Conservation (phyloP, 352 stramenopile genomes). For the Pythium brachiatum region DNA sequence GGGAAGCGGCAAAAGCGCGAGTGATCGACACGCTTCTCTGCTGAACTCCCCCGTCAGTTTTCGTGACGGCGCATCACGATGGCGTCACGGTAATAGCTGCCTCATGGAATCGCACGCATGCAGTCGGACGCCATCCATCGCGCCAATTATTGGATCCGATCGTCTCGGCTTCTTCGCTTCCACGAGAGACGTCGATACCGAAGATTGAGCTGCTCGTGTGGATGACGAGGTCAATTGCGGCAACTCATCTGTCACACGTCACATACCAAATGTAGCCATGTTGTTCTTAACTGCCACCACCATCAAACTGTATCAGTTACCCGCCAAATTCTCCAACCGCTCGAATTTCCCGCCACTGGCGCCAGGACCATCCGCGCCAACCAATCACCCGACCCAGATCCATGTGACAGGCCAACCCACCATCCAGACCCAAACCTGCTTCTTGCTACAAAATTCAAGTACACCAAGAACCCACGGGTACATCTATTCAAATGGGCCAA, state of each 20-base stretch:
- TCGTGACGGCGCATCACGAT: not conserved
- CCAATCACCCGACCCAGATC: slow-evolving; percentile 8
- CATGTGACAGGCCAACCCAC: slow-evolving; percentile 6
- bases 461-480: not conserved
- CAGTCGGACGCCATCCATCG: not conserved
- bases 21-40: not conserved
- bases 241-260: not conserved
- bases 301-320: not conserved
- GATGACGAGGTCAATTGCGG: not conserved
- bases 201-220: not conserved
- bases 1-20: slow-evolving; percentile 2
- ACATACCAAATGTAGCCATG: slow-evolving; percentile 19
- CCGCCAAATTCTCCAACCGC: slow-evolving; percentile 6
- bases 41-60: not conserved
- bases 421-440: not conserved
- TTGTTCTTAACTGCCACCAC: slow-evolving; percentile 14
- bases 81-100: not conserved
- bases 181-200: not conserved
- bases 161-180: not conserved
- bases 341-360: slow-evolving; percentile 22
- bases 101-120: not conserved
- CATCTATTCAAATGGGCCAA: not conserved
- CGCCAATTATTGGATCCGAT: not conserved
- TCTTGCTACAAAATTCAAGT: not conserved
- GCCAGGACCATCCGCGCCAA: slow-evolving; percentile 15